phyloP scores from a whole-genome alignment of 805 yeast species.

The Saturnispora silvae region DNA sequence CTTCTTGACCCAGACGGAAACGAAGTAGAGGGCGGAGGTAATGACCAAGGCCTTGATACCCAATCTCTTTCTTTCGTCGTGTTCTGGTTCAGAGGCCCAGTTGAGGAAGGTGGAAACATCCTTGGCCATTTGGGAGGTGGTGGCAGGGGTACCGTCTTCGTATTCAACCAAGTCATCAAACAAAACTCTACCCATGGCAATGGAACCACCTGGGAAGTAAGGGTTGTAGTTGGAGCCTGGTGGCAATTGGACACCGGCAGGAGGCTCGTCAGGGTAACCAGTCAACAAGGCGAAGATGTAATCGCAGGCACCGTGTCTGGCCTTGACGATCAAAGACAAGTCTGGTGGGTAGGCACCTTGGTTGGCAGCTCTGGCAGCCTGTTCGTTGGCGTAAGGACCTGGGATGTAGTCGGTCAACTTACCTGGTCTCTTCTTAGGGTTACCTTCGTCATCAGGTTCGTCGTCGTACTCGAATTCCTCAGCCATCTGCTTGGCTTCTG shows the following conservation, averaged over 20 bases:
- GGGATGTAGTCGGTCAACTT: constrained; percentile 93
- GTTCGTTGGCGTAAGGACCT: constrained; percentile 93
- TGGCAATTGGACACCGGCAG: constrained; percentile 91
- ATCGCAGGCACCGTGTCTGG: constrained; percentile 97
- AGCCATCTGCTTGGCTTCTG: constrained; percentile 87
- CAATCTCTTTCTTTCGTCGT: constrained; percentile 92
- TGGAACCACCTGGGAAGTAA: constrained; percentile 99
- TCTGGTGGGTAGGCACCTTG: constrained; percentile 99
- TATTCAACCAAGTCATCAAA: constrained; percentile 96
- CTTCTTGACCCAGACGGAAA: constrained; percentile 87
- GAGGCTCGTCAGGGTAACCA: constrained; percentile 98
- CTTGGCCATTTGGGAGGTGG: constrained; percentile 98
- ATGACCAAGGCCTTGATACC: constrained; percentile 89
- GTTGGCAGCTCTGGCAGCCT: constrained; percentile 99
- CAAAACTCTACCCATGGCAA: constrained; percentile 98
- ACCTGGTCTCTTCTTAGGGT: constrained; percentile 96
- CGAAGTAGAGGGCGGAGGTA: constrained; percentile 64
- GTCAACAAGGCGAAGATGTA: constrained; percentile 91
- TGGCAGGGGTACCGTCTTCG: constrained; percentile 98
- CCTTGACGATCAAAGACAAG: constrained; percentile 92
- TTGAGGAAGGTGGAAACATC: constrained; percentile 91
- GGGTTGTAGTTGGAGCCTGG: constrained; percentile 97
- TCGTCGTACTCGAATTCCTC: constrained; percentile 97
- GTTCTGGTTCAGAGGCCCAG: constrained; percentile 99
- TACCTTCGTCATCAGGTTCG: constrained; percentile 92